These are phyloP conservation scores for Mycena alexandri DNA, from an alignment of 768 basidiomycete species.

Conservation along the genomic window DNA sequence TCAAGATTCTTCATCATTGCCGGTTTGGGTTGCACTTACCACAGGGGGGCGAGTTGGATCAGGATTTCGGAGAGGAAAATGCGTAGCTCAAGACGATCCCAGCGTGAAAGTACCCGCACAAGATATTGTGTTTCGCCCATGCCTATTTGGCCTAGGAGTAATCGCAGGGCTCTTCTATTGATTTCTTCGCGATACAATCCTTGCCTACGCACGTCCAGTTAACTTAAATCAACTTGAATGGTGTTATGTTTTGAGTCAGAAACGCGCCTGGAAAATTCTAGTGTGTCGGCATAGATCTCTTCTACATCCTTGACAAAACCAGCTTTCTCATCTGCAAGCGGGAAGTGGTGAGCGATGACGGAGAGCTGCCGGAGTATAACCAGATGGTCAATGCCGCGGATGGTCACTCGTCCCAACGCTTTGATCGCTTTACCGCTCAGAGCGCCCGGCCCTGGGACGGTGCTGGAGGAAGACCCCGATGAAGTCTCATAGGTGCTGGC, in stretches of 20 bases:
- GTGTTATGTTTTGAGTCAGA: too few species aligned
- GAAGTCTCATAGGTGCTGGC: conserved; percentile 26
- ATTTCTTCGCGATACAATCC: conserved; percentile 33
- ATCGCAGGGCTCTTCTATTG: conserved; percentile 18
- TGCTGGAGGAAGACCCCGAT: conserved; percentile 41
- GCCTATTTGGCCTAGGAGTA: conserved; percentile 34
- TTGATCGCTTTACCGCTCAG: conserved; percentile 60
- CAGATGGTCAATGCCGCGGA: conserved; percentile 58
- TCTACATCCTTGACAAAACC: conserved; percentile 31
- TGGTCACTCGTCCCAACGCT: conserved; percentile 64
- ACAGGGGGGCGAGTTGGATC: conserved; percentile 31
- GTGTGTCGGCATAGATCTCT: conserved; percentile 37
- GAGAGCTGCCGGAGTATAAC: conserved; percentile 41
- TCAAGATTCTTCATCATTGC: not conserved
- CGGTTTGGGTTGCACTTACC: conserved; percentile 15
- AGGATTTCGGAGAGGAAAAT: conserved; percentile 33
- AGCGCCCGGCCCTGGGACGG: conserved; percentile 51
- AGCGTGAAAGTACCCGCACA: conserved; percentile 28
- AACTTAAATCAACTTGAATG: not conserved
- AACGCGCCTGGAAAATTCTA: conserved; percentile 43
- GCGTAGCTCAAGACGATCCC: conserved; percentile 34
- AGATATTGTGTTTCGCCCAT: conserved; percentile 34
- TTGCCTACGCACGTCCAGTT: not conserved
- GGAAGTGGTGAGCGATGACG: conserved; percentile 37
- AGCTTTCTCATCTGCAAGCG: conserved; percentile 41